Conservation (phyloP, 225 moss, liverwort and hornwort species). For the Thuidium tamariscinum region DNA sequence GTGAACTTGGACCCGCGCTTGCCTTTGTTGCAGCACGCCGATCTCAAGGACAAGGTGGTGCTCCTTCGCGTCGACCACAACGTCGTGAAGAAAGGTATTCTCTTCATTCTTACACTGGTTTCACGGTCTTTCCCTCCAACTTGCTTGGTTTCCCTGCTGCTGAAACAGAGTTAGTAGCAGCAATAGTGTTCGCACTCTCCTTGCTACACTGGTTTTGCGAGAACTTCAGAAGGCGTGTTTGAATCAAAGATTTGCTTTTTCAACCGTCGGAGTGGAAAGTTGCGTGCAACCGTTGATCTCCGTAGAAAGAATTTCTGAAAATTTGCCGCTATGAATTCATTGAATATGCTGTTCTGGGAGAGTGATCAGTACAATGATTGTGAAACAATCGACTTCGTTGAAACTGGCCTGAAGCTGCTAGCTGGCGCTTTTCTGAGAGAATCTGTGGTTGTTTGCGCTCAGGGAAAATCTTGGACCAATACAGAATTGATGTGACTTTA, state of each 20-base stretch:
- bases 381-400: not conserved
- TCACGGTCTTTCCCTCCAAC: not conserved
- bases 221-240: not conserved
- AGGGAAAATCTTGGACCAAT: conserved; percentile 76
- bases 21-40: conserved; percentile 74
- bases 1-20: conserved; percentile 56
- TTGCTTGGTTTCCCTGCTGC: not conserved
- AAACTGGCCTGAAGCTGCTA: not conserved
- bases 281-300: not conserved
- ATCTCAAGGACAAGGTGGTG: conserved; percentile 86
- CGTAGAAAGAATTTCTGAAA: not conserved
- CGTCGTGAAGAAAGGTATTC: conserved; percentile 74
- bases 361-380: not conserved
- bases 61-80: conserved; percentile 93
- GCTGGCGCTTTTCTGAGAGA: not conserved
- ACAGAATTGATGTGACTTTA: conserved; percentile 75
- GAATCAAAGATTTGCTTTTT: not conserved
- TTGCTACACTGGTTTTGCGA: not conserved
- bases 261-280: not conserved
- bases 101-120: not conserved
- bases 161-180: not conserved
- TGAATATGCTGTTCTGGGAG: not conserved
- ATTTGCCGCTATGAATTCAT: not conserved
- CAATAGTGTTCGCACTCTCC: not conserved
- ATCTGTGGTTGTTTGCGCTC: not conserved